Conservation (phyloP, 106 monocot genomes). For the Amphibolis antarctica region DNA sequence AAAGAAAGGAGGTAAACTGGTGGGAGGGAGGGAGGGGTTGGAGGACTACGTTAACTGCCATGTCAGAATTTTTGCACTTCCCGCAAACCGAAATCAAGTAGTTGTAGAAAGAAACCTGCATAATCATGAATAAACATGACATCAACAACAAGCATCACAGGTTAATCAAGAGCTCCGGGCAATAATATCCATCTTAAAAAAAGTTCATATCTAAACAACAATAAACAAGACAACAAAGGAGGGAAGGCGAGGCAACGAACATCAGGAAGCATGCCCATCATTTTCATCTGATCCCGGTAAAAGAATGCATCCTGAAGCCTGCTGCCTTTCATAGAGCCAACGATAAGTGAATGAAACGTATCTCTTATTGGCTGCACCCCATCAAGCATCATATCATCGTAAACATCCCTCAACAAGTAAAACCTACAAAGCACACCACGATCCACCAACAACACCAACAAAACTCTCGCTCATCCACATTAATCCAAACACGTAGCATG, state of each 20-base stretch:
- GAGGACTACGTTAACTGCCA: slow-evolving; percentile 47
- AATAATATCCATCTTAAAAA: neutral
- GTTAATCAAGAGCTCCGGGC: neutral
- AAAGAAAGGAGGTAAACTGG: no score
- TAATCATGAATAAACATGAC: neutral
- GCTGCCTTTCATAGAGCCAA: slow-evolving; percentile 88
- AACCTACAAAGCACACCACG: slow-evolving; percentile 19
- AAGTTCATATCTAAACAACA: neutral
- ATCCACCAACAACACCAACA: neutral
- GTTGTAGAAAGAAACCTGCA: slow-evolving; percentile 92
- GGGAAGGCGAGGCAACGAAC: slow-evolving; percentile 17
- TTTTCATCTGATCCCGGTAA: slow-evolving; percentile 90
- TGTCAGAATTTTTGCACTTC: slow-evolving; percentile 82
- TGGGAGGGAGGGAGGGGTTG: no score
- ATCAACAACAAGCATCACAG: neutral
- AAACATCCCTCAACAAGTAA: slow-evolving; percentile 81
- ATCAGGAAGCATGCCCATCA: slow-evolving; percentile 77
- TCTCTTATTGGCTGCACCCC: slow-evolving; percentile 87
- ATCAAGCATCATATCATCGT: slow-evolving; percentile 97
- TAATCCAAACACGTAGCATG: neutral
- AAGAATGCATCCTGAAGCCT: slow-evolving; percentile 87
- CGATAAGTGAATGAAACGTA: slow-evolving; percentile 84
- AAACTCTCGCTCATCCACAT: no score
- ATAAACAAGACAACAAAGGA: neutral
- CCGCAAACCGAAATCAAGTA: slow-evolving; percentile 94